A percentile compares a stretch with the other conserved stretches of the same genome.
Evolutionary conservation across 1,284 basidiomycete genomes (phyloP).

Genomic region (Ganoderma lucidum): DNA sequence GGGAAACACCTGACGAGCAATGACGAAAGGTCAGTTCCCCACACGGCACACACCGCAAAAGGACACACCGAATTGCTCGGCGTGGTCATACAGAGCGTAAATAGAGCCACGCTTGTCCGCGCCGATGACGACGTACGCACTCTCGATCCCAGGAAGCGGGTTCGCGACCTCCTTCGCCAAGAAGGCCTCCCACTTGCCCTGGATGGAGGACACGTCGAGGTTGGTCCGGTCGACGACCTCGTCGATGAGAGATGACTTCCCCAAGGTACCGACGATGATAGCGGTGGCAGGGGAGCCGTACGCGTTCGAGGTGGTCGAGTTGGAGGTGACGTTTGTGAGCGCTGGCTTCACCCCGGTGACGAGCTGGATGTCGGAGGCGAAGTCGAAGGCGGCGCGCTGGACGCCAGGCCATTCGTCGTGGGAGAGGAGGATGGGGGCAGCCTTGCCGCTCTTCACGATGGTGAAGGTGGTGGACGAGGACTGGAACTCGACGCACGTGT

Average conservation of each 20-base stretch:
- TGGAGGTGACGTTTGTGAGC: constrained; percentile 52
- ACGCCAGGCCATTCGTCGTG: constrained; percentile 71
- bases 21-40: neutral
- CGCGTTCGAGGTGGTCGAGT: constrained; percentile 20
- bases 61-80: constrained; percentile 71
- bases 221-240: constrained; percentile 58
- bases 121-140: constrained; percentile 72
- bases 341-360: constrained; percentile 62
- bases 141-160: constrained; percentile 63
- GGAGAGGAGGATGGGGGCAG: constrained; percentile 59
- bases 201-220: constrained; percentile 61
- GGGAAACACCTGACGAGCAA: constrained; percentile 57
- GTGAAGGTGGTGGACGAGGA: constrained; percentile 45
- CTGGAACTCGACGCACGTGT: constrained; percentile 43
- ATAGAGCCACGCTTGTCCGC: constrained; percentile 74
- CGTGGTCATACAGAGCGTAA: constrained; percentile 73
- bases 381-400: constrained; percentile 66
- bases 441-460: constrained; percentile 53
- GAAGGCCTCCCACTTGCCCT: constrained; percentile 74
- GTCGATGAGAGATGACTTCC: constrained; percentile 64
- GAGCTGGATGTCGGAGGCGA: constrained; percentile 67
- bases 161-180: constrained; percentile 59
- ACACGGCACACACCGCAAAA: neutral
- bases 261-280: constrained; percentile 72
- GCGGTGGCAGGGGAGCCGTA: constrained; percentile 44